Evolutionary conservation across 1,139 yeast species (phyloP).

Genomic region (Maudiozyma humilis): DNA sequence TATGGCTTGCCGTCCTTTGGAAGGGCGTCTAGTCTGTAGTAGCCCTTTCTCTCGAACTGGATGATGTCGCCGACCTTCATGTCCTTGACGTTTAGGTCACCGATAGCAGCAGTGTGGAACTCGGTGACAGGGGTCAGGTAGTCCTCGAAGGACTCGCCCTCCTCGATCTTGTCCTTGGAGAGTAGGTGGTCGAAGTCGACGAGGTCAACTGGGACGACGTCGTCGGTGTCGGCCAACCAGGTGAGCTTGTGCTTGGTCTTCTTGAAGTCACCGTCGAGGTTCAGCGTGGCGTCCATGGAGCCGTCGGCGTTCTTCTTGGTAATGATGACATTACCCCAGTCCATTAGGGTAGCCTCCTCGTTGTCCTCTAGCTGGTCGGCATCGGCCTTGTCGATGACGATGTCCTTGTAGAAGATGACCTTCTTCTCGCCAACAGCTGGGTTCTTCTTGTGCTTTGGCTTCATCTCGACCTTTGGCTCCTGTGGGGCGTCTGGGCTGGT

Average conservation of each 20-base stretch:
- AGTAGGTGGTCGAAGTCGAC: constrained; percentile 93
- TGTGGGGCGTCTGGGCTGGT: constrained; percentile 57
- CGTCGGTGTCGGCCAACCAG: constrained; percentile 84
- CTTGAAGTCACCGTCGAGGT: constrained; percentile 95
- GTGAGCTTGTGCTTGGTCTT: constrained; percentile 92
- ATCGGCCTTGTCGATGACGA: constrained; percentile 83
- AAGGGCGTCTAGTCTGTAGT: constrained; percentile 68
- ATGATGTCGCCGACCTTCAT: constrained; percentile 81
- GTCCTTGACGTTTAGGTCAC: constrained; percentile 67
- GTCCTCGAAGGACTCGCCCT: constrained; percentile 89
- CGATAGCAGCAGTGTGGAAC: constrained; percentile 70
- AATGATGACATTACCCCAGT: constrained; percentile 94
- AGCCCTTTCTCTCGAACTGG: constrained; percentile 97
- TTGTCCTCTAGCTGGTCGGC: constrained; percentile 62
- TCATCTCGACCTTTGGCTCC: constrained; percentile 53
- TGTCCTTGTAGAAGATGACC: constrained; percentile 55
- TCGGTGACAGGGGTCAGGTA: constrained; percentile 84
- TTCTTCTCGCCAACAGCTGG: constrained; percentile 82
- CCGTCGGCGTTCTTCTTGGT: constrained; percentile 60
- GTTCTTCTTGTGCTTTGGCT: constrained; percentile 93
- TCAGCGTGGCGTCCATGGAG: constrained; percentile 68
- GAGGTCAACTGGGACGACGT: constrained; percentile 62
- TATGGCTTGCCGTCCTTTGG: constrained; percentile 53
- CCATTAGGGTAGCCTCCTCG: constrained; percentile 95
- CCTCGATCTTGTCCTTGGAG: constrained; percentile 92